These are phyloP conservation scores for Thalassiosira exigua DNA, from an alignment of 352 stramenopile species.

Conservation along the genomic window DNA sequence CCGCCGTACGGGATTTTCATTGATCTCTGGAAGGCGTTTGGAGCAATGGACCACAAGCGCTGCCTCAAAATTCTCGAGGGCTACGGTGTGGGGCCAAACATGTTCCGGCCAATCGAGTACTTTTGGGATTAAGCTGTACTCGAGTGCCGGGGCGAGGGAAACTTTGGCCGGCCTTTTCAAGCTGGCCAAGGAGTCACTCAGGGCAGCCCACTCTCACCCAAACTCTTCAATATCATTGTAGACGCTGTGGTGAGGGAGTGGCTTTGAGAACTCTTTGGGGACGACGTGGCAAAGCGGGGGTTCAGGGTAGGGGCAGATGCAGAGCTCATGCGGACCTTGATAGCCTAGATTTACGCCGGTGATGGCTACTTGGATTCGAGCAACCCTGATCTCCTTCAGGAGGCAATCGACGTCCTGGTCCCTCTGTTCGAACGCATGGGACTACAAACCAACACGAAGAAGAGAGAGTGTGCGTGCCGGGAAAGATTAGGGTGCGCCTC, in stretches of 20 bases:
- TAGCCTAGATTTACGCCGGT: neutral
- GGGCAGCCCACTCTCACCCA: constrained; percentile 7
- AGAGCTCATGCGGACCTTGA: neutral
- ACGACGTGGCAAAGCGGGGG: neutral
- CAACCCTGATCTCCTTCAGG: neutral
- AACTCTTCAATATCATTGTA: constrained; percentile 20
- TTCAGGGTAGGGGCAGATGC: no score
- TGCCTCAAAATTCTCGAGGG: constrained; percentile 28
- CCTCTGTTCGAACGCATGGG: no score
- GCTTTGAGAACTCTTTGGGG: neutral
- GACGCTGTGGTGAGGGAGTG: constrained; percentile 2
- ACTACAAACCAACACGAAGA: no score
- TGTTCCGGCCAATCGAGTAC: no score
- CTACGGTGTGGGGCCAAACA: no score
- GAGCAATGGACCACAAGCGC: constrained; percentile 26
- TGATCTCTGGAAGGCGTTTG: constrained; percentile 50
- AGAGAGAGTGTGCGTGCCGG: no score
- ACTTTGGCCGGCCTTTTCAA: neutral
- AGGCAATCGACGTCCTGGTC: no score
- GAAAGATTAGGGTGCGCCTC: no score
- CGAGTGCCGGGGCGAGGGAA: neutral
- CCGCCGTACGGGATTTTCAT: constrained; percentile 30
- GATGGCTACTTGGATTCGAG: neutral
- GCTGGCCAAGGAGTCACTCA: constrained; percentile 1
- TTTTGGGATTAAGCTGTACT: no score